phyloP scores from a whole-genome alignment of 208 protist species.

The Tritrichomonas musculus region DNA sequence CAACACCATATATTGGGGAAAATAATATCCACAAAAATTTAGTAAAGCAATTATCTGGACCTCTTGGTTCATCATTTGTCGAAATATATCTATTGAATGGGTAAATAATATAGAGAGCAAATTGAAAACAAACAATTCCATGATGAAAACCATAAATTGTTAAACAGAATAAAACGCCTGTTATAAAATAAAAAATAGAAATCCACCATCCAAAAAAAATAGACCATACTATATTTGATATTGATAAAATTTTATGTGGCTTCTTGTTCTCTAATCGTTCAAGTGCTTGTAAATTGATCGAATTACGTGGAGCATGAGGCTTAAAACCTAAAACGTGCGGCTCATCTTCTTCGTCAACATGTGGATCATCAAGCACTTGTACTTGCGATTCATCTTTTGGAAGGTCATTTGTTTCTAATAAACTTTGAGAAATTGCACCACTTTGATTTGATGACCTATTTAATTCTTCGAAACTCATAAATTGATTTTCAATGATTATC shows the following conservation, averaged over 20 bases:
- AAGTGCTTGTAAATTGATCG: not conserved
- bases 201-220: conserved; percentile 10
- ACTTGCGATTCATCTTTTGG: too few relatives aligned
- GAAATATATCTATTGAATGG: not conserved
- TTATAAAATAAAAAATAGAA: not conserved
- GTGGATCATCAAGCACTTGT: too few relatives aligned
- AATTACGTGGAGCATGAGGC: not conserved
- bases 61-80: not conserved
- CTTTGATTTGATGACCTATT: too few relatives aligned
- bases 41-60: not conserved
- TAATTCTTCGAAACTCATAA: too few relatives aligned
- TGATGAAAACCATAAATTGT: not conserved
- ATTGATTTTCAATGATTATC: too few relatives aligned
- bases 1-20: not conserved
- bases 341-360: not conserved
- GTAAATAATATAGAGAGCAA: not conserved
- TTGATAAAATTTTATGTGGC: not conserved
- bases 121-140: not conserved
- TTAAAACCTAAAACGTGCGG: not conserved
- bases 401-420: too few relatives aligned
- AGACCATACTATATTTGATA: not conserved
- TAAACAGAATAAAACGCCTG: not conserved
- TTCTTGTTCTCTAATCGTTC: not conserved
- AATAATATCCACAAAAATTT: not conserved
- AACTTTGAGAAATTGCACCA: too few relatives aligned